These are phyloP conservation scores for Trichoderma sp. DNA, from an alignment of 2,329 filamentous ascomycete genomes.

Conservation along the genomic window DNA sequence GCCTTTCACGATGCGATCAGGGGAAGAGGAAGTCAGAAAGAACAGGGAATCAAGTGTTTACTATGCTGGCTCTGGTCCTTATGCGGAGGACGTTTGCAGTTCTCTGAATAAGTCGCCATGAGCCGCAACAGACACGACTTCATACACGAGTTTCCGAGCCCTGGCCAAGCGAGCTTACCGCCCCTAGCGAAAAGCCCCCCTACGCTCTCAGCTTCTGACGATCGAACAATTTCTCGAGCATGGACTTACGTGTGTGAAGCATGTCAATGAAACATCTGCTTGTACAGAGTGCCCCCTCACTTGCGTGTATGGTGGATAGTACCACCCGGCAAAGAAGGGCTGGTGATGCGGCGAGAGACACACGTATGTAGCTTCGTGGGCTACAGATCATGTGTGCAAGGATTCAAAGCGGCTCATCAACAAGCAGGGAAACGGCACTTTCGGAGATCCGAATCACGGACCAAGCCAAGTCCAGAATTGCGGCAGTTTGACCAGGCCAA, in stretches of 20 bases:
- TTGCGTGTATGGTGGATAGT: background rate
- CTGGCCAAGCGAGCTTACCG: background rate
- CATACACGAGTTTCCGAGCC: background rate
- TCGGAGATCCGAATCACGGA: background rate
- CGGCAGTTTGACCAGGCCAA: background rate
- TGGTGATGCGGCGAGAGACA: slow-evolving; percentile 14
- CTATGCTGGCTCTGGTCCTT: background rate
- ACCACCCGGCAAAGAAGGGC: background rate
- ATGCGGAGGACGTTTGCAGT: background rate
- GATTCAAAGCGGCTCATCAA: slow-evolving; percentile 3
- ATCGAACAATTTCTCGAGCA: background rate
- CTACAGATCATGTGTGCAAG: slow-evolving; percentile 15
- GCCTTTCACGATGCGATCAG: background rate
- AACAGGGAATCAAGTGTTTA: background rate
- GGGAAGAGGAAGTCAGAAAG: background rate
- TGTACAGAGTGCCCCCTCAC: background rate
- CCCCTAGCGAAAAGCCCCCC: background rate
- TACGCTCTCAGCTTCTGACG: background rate
- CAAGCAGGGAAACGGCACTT: slow-evolving; percentile 3
- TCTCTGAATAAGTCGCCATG: background rate
- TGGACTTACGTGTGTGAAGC: background rate
- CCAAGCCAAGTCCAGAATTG: slow-evolving; percentile 15
- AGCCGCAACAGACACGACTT: background rate
- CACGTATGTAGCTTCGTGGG: background rate
- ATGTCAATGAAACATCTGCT: background rate